Evolutionary conservation across 208 protist species (phyloP), one percentile per base, ranked within the genome.

Genomic region (Leishmania aethiopica): DNA sequence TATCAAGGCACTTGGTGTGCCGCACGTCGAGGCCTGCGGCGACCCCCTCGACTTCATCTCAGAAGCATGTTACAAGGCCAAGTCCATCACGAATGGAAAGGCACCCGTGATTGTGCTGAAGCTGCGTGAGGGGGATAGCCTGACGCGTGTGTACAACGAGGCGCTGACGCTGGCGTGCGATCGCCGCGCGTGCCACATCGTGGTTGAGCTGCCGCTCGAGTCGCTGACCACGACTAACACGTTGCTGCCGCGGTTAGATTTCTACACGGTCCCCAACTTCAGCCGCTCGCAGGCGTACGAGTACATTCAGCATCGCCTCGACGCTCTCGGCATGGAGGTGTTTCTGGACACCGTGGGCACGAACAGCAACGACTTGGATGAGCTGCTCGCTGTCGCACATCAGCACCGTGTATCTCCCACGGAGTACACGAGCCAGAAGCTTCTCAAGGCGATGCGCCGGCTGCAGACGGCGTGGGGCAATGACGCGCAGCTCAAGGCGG

Each of bases 331-430:
- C 37, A 75, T 95, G 79, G 83, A 87, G 73, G 64, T 86, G 57
- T 97, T 97, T 47, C 71, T 95, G 19, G 89, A 94, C 32, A 86
- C 91, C 0, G 89, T 93, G 42, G 94, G 92, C 25, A 95, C 93
- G 67, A 96, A 95, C 89, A 95, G 93, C 84, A 95, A 94, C 81
- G 94, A 96, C 59, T 70, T 97, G 25, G 94, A 97, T 78, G 94
- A 97, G 79, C 88, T 97, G 45, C 89, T 95, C n/a, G 89, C 92
- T 22, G 86, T 90, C 25, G 90, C 93, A 7, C 90, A 93, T 22
- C 94, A 97, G 74, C 89, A 86, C 11, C 77, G 73, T n/a, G 80
- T 86, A 11, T 84, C 93, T 45, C 84, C 91, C 22, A 91, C 86
- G 1, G 89, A 90, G 67, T 95, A 97, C 86, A 92, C 90, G 28